Percentiles rank a stretch among this genome's conserved stretches.
Conservation (phyloP, 805 yeast species). For the Yarrowia sp. region DNA sequence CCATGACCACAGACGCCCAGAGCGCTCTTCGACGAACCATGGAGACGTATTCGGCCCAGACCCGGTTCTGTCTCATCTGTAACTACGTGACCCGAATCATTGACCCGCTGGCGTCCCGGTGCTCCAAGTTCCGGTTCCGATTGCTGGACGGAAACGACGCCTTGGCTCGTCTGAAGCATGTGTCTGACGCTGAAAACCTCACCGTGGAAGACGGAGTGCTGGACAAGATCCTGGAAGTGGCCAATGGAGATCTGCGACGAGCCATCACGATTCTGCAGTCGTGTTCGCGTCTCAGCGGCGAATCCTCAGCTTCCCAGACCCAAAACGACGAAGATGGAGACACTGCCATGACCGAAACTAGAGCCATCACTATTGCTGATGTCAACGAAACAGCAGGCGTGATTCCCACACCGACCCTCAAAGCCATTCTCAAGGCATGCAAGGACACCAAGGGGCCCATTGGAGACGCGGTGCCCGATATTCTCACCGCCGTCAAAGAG, state of each 20-base stretch:
- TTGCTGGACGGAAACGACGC: constrained; percentile 77
- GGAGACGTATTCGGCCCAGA: constrained; percentile 84
- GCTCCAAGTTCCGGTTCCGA: constrained; percentile 92
- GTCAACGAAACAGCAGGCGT: constrained; percentile 80
- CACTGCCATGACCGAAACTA: constrained; percentile 48
- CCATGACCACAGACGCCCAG: constrained; percentile 90
- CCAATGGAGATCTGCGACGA: constrained; percentile 90
- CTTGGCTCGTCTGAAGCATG: constrained; percentile 65
- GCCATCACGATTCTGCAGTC: constrained; percentile 92
- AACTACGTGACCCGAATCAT: constrained; percentile 96
- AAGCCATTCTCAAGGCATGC: constrained; percentile 53
- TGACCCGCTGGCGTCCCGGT: constrained; percentile 94
- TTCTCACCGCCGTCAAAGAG: constrained; percentile 8
- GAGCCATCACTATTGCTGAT: constrained; percentile 54
- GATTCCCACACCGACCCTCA: constrained; percentile 60
- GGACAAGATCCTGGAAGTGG: constrained; percentile 68
- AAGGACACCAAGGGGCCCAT: constrained; percentile 40
- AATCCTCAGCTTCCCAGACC: constrained; percentile 43
- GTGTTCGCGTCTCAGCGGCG: constrained; percentile 65
- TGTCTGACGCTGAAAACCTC: constrained; percentile 61
- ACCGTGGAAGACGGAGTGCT: constrained; percentile 59
- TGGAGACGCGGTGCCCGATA: constrained; percentile 41
- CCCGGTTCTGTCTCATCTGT: constrained; percentile 93
- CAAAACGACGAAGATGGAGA: constrained; percentile 47
- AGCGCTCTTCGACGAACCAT: constrained; percentile 90